Base-by-base conservation (phyloP, 805 yeast species). In the Tetrapisispora nanseiensis region DNA sequence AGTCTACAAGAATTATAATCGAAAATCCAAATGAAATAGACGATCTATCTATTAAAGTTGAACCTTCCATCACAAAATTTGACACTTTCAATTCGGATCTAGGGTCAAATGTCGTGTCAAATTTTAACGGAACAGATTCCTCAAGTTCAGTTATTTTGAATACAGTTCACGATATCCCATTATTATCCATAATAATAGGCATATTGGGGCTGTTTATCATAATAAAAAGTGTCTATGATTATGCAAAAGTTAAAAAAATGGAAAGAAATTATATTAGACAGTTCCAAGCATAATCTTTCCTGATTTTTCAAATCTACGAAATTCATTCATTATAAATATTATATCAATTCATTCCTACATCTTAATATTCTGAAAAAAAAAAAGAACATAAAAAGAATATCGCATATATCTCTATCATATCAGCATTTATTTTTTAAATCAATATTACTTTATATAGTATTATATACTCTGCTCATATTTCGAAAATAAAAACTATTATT, bases 151-250 rank as follows among this genome's bases (percentile, higher is more conserved):
- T 12, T 3, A 51, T 58, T 37, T 15, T 35, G 11, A 24, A 15
- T 11, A 35, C 38, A 7, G 12, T 24, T 10, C 50, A 54, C 26
- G 49, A 56, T 16, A 60, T 73, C 20, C 82, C 82, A 3, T 62
- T 76, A 38, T 60, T 83, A 37, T 80, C 90, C 0, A 73, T 78
- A 40, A 70, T 74, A 0, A 65, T 85, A 31, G 77, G 86, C 39
- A 68, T 79, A 1, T 66, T 83, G 34, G 97, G 97, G 2, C 56
- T 73, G 1, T 70, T 81, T 41, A 68, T 90, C 4, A 63, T 82
- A 11, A 43, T 78, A n/a, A 83, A 81, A 55, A 78, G 95, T 10
- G 48, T 83, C n/a, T 63, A 71, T 37, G 92, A 83, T 57, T 90
- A 80, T 59, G 70, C 71, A 49, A 70, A 78, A 47, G 92, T 90